phyloP scores from a whole-genome alignment of 345 rosid species.

The Salix suchowensis region DNA sequence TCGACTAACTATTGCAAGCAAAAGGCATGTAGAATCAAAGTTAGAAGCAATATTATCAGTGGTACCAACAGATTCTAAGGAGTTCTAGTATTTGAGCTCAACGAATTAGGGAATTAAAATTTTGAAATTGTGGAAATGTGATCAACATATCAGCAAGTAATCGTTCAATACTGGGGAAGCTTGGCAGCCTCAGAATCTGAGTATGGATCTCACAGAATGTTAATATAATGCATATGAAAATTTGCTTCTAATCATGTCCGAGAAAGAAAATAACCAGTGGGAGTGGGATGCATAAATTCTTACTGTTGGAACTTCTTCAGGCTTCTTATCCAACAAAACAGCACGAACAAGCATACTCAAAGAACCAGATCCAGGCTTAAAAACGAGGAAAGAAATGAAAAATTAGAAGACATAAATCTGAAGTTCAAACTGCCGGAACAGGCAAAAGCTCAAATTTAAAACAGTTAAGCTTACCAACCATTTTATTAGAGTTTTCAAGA shows the following conservation, averaged over 20 bases:
- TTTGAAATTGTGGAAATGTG: neutral
- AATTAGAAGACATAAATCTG: neutral
- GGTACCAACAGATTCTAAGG: neutral
- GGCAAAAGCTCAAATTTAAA: slow-evolving; percentile 7
- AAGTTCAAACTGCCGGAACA: slow-evolving; percentile 8
- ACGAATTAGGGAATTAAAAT: neutral
- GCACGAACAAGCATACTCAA: slow-evolving; percentile 72
- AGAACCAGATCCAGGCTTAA: slow-evolving; percentile 56
- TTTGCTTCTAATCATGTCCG: neutral
- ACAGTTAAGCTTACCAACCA: slow-evolving; percentile 49
- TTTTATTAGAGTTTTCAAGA: slow-evolving; percentile 44
- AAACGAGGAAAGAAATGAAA: neutral
- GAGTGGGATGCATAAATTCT: slow-evolving; percentile 16
- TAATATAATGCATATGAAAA: neutral
- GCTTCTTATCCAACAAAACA: slow-evolving; percentile 67
- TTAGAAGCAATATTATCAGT: slow-evolving; percentile 12
- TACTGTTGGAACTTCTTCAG: slow-evolving; percentile 77
- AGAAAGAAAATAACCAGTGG: neutral
- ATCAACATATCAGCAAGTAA: neutral
- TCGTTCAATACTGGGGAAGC: neutral
- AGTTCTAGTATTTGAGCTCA: neutral
- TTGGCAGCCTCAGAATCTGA: neutral
- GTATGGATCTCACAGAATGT: neutral
- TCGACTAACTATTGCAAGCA: slow-evolving; percentile 66
- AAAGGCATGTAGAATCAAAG: slow-evolving; percentile 2